Base-by-base conservation (phyloP, 177 flowering plant genomes). In the Vitis hybrid region DNA sequence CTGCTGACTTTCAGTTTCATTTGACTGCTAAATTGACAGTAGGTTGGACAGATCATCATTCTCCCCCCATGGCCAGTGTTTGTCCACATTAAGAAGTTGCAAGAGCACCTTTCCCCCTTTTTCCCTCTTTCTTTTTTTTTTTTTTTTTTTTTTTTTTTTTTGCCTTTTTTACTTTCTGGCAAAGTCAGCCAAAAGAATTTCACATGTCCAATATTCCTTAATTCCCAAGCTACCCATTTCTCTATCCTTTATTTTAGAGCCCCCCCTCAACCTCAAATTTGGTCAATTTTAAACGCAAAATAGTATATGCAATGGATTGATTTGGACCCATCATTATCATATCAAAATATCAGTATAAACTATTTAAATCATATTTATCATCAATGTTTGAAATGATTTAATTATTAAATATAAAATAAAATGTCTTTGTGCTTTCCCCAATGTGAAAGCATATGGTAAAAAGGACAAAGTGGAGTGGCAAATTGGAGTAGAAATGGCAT, bases 151-250 rank as follows among this genome's bases (percentile, higher is more conserved):
- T 39, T 39, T 3, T 39, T 39, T 29, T 16, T 48, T 9, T 15
- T 0, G 20, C 20, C 29, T 26, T 60, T 12, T 15, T 60, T 60
- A 26, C 48, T 60, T 29, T 12, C 18, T 5, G 15, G 16, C 13
- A 48, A 5, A 39, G 14, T 29, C 29, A 48, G 16, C 29, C 33
- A 48, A 60, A 20, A 60, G 48, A 48, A 13, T 10, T 60, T 60
- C 63, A 26, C 64, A 60, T 26, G 64, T 56, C 20, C 20, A 16
- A 20, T 6, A 56, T 60, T 60, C 64, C 64, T 60, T 60, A 26
- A 26, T 29, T 60, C 6, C 48, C 6, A 26, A 60, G 45, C 45
- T 39, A 39, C 45, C 45, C 45, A 39, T 7, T 26, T 26, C 29
- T 26, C 45, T 39, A 39, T 39, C 45, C 6, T 39, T 39, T 39